A percentile compares a stretch with the other conserved stretches of the same genome.
Conservation (phyloP, 2,329 filamentous ascomycete genomes). For the Microthyrium microscopicum region DNA sequence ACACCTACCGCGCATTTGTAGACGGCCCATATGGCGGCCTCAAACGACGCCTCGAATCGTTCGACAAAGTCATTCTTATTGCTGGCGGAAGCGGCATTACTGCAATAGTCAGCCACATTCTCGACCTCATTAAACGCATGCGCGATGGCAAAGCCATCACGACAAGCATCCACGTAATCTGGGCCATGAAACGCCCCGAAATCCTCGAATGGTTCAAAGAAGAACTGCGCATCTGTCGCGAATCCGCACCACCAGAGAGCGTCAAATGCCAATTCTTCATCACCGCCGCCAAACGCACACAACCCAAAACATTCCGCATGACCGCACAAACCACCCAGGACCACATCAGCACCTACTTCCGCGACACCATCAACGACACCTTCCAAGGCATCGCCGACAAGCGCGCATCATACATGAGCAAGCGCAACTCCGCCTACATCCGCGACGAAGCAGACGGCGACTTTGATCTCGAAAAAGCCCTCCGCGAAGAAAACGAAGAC, state of each 20-base stretch:
- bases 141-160: slow-evolving; percentile 88
- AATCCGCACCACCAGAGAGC: slow-evolving; percentile 72
- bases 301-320: slow-evolving; percentile 14
- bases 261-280: slow-evolving; percentile 93
- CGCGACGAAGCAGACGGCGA: slow-evolving; percentile 67
- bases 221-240: slow-evolving; percentile 78
- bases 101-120: slow-evolving; percentile 74
- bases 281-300: slow-evolving; percentile 52
- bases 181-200: slow-evolving; percentile 79
- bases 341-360: slow-evolving; percentile 52
- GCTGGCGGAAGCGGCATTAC: slow-evolving; percentile 92
- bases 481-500: slow-evolving; percentile 71
- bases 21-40: slow-evolving; percentile 94
- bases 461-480: slow-evolving; percentile 58
- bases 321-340: slow-evolving; percentile 15
- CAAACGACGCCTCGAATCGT: slow-evolving; percentile 75
- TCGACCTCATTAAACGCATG: slow-evolving; percentile 94
- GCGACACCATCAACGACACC: slow-evolving; percentile 76
- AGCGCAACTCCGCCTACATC: slow-evolving; percentile 67
- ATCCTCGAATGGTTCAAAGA: slow-evolving; percentile 97
- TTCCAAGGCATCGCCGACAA: slow-evolving; percentile 78
- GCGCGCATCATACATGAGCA: slow-evolving; percentile 26
- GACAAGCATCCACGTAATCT: slow-evolving; percentile 79
- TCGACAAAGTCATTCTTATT: slow-evolving; percentile 84
- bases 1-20: slow-evolving; percentile 81